These are phyloP conservation scores for Penstemon barbatus DNA, from an alignment of 257 asterid species.

Conservation along the genomic window DNA sequence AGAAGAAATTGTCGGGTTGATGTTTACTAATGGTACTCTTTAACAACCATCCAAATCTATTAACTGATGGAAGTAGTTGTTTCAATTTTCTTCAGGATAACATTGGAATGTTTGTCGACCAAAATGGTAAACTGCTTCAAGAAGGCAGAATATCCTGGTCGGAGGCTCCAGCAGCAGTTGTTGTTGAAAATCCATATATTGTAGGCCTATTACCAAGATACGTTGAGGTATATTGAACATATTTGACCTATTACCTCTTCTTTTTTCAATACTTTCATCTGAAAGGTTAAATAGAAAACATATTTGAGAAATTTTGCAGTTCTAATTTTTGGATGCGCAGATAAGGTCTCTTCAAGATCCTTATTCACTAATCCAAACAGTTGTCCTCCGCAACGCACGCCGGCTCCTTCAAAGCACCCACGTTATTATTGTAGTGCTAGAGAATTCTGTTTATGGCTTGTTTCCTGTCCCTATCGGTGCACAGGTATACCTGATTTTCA, in stretches of 20 bases:
- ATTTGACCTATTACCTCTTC: background rate
- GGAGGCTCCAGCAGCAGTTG: slow-evolving; percentile 83
- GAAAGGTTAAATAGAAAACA: slow-evolving; percentile 14
- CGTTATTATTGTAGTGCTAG: slow-evolving; percentile 69
- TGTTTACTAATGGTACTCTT: background rate
- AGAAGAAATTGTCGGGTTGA: too few relatives aligned
- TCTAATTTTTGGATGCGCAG: slow-evolving; percentile 47
- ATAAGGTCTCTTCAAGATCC: slow-evolving; percentile 93
- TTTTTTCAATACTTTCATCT: background rate
- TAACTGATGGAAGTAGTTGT: slow-evolving; percentile 17
- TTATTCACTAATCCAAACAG: slow-evolving; percentile 90
- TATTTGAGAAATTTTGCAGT: slow-evolving; percentile 25
- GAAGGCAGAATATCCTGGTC: slow-evolving; percentile 99
- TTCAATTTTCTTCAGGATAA: slow-evolving; percentile 65
- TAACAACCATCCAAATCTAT: slow-evolving; percentile 1
- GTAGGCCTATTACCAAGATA: slow-evolving; percentile 91
- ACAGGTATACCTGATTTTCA: slow-evolving; percentile 60
- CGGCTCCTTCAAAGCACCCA: slow-evolving; percentile 66
- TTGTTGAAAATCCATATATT: slow-evolving; percentile 82
- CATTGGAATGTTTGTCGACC: slow-evolving; percentile 95
- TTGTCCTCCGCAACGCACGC: slow-evolving; percentile 86
- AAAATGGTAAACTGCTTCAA: slow-evolving; percentile 96
- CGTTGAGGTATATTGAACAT: slow-evolving; percentile 64
- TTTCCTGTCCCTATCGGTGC: slow-evolving; percentile 99
- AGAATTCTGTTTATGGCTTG: slow-evolving; percentile 81